Conservation (phyloP, 2,329 filamentous ascomycete species). For the Pseudocercospora vitis region DNA sequence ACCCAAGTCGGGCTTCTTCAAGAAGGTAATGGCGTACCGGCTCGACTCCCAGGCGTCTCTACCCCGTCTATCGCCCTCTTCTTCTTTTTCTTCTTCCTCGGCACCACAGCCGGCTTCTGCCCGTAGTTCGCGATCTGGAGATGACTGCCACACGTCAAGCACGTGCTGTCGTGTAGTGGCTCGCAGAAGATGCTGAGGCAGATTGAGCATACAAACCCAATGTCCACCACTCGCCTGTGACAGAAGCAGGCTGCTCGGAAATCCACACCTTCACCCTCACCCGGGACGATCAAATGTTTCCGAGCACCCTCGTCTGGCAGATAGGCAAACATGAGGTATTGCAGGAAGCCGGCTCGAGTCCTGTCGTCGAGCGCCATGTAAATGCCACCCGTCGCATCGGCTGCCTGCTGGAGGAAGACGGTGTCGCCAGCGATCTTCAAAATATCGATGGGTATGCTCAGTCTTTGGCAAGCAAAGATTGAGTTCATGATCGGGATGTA, state of each 20-base stretch:
- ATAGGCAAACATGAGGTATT: conserved; percentile 94
- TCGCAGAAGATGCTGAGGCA: conserved; percentile 92
- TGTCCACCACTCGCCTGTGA: conserved; percentile 84
- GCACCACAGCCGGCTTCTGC: conserved; percentile 71
- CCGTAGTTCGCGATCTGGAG: conserved; percentile 76
- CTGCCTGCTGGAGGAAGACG: conserved; percentile 91
- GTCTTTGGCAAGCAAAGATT: conserved; percentile 90
- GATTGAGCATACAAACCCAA: conserved; percentile 93
- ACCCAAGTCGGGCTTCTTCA: too few species aligned
- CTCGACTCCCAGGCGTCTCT: conserved; percentile 33
- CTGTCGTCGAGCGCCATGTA: conserved; percentile 57
- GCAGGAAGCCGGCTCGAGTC: conserved; percentile 63
- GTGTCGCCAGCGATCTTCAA: conserved; percentile 81
- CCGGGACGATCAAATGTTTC: conserved; percentile 70
- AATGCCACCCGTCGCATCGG: conserved; percentile 68
- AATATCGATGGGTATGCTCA: conserved; percentile 88
- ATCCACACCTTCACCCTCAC: conserved; percentile 77
- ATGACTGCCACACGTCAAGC: conserved; percentile 79
- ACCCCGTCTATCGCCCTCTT: conserved; percentile 54
- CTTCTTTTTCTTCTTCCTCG: conserved; percentile 73
- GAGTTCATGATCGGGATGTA: conserved; percentile 99
- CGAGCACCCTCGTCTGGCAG: conserved; percentile 68
- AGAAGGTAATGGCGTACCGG: conserved; percentile 32
- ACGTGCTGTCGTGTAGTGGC: conserved; percentile 63
- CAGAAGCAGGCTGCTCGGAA: conserved; percentile 99